phyloP scores from a whole-genome alignment of 441 rosid genomes.

The Pelargonium fulgidum region DNA sequence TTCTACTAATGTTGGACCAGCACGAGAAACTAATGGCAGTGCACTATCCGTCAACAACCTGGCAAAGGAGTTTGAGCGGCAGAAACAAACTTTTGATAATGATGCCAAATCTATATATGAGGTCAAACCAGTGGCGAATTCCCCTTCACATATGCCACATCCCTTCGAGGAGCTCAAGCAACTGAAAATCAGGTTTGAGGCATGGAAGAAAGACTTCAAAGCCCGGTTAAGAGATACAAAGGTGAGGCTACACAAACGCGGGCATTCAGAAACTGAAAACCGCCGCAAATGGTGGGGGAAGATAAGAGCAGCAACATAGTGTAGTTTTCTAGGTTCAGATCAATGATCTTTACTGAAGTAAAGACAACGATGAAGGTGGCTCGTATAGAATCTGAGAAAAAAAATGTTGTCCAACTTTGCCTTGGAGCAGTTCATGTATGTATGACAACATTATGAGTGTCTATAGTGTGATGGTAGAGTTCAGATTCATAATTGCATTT shows the following conservation, averaged over 20 bases:
- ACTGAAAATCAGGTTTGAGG: slow-evolving; percentile 3
- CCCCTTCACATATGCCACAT: neutral
- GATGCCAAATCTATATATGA: neutral
- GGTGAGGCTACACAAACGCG: neutral
- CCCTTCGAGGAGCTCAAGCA: neutral
- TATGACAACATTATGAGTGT: neutral
- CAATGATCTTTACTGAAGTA: too few relatives aligned
- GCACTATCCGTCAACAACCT: neutral
- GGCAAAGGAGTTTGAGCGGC: slow-evolving; percentile 6
- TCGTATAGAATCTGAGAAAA: neutral
- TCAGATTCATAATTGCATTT: neutral
- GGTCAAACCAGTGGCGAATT: neutral
- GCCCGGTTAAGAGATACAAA: neutral
- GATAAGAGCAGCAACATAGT: neutral
- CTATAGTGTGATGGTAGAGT: neutral
- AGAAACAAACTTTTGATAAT: neutral
- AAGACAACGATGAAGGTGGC: too few relatives aligned
- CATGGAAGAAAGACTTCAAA: slow-evolving; percentile 5
- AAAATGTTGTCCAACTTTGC: neutral
- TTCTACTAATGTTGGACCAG: neutral
- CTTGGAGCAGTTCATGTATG: too few relatives aligned
- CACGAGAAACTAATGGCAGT: neutral
- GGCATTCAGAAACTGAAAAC: neutral
- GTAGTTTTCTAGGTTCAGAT: too few relatives aligned
- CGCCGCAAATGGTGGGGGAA: slow-evolving; percentile 4